phyloP scores from a whole-genome alignment of 139 green algal species.

The Limnomonas spitsbergensis region DNA sequence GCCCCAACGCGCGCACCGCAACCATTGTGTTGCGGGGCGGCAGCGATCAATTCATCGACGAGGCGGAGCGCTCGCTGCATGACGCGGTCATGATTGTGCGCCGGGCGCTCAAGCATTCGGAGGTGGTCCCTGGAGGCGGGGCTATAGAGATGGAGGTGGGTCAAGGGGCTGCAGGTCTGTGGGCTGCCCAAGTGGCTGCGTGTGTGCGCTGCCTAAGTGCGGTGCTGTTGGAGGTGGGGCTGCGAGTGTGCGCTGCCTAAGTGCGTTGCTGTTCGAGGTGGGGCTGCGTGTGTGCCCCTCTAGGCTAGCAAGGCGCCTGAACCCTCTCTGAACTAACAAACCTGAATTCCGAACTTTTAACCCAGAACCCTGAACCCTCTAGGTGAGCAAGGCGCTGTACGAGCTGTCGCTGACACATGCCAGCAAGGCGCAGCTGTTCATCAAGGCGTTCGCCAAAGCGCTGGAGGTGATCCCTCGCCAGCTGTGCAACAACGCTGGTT shows the following conservation, averaged over 20 bases:
- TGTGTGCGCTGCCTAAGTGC: too few relatives aligned
- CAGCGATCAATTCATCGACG: constrained; percentile 95
- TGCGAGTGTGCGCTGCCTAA: too few relatives aligned
- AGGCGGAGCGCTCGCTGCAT: constrained; percentile 93
- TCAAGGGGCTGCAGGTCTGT: too few relatives aligned
- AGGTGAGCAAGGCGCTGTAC: constrained; percentile 58
- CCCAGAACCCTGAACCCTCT: too few relatives aligned
- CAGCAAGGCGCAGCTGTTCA: constrained; percentile 94
- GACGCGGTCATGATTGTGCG: constrained; percentile 99
- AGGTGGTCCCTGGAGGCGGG: constrained; percentile 87
- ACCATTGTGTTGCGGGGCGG: constrained; percentile 96
- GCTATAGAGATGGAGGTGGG: constrained; percentile 92
- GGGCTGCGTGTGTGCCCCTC: too few relatives aligned
- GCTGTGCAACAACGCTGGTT: constrained; percentile 95
- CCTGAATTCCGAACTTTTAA: too few relatives aligned
- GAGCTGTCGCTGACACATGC: constrained; percentile 46
- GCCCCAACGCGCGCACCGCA: constrained; percentile 79
- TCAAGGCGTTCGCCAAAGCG: constrained; percentile 87
- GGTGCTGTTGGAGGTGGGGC: too few relatives aligned
- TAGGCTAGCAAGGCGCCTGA: too few relatives aligned
- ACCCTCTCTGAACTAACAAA: too few relatives aligned
- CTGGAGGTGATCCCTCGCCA: constrained; percentile 88
- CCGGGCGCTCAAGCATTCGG: constrained; percentile 57
- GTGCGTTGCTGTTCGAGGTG: too few relatives aligned
- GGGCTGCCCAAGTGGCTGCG: too few relatives aligned